Base-by-base conservation (phyloP, 2,329 filamentous ascomycete genomes). In the Claviceps sp. region DNA sequence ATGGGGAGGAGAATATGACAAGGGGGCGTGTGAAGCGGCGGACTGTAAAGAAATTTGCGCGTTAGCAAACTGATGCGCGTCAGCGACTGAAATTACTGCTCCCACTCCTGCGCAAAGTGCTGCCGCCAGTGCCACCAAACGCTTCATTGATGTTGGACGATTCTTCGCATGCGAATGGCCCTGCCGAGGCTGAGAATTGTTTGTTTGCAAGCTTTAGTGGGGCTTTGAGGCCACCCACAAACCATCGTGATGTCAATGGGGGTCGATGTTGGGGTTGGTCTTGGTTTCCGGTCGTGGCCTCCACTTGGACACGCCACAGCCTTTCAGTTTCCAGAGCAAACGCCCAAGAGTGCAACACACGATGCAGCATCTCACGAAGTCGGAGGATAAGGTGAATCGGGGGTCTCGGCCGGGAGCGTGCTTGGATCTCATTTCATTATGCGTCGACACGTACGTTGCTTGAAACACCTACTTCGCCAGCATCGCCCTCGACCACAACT, bases 1-100 rank as follows among this genome's bases (percentile, higher is more conserved):
- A 62, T 77, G 78, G 2, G 88, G 86, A 13, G 68, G 68, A 3
- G 75, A 78, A 34, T 60, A 56, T 4, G 71, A 69, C 14, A 71
- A 64, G 37, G 56, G 48, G 38, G 53, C 52, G 39, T 54, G 43
- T 24, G 56, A 54, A 24, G 50, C 44, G 13, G 53, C 39, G 48
- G 56, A 19, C 59, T 67, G 59, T 2, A 58, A 46, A 8, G 46
- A 44, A 8, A 53, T 49, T 48, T 57, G 53, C 42, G 52, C 2
- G 56, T 65, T 53, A 65, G 63, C 58, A 53, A 49, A 24, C 16
- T 10, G 30, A 39, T 38, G 7, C 39, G 4, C 30, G 16, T 19
- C 24, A 37, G 24, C 38, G 22, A 44, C 37, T 5, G 17, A 5
- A 6, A 24, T 24, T 2, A 39, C 19, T 17, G 30, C 34, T 13